Conservation (phyloP, 768 basidiomycete genomes). For the Rhizopogon rudus region DNA sequence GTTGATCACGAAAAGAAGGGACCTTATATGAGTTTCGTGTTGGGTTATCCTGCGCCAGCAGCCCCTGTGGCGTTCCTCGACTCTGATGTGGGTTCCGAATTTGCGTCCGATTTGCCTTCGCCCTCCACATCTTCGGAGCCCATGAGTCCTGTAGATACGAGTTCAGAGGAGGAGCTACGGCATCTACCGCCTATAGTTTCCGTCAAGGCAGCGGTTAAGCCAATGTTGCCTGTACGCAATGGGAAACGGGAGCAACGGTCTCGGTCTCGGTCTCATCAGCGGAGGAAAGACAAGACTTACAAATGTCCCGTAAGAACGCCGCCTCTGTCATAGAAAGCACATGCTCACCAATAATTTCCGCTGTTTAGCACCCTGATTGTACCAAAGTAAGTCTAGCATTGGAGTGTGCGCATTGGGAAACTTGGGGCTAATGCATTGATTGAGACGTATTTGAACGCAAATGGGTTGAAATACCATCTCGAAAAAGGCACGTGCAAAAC, state of each 20-base stretch:
- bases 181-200: too few relatives aligned
- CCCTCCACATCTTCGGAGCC: neutral
- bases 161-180: neutral
- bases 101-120: neutral
- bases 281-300: constrained; percentile 39
- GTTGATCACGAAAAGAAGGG: constrained; percentile 32
- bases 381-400: constrained; percentile 38
- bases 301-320: constrained; percentile 41
- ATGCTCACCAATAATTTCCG: constrained; percentile 5
- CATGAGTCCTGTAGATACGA: neutral
- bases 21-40: constrained; percentile 43
- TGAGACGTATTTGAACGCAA: constrained; percentile 55
- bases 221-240: neutral
- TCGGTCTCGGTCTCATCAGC: constrained; percentile 1
- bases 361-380: constrained; percentile 38
- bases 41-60: neutral
- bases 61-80: neutral
- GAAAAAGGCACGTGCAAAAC: constrained; percentile 61
- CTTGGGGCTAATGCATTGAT: too few relatives aligned
- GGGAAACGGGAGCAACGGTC: neutral
- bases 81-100: neutral
- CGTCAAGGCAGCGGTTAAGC: neutral
- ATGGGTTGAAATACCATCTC: constrained; percentile 64
- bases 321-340: neutral
- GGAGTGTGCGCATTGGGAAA: neutral